These are phyloP conservation scores for Guyanaporus albipodus DNA, from an alignment of 768 basidiomycete genomes.

Conservation along the genomic window DNA sequence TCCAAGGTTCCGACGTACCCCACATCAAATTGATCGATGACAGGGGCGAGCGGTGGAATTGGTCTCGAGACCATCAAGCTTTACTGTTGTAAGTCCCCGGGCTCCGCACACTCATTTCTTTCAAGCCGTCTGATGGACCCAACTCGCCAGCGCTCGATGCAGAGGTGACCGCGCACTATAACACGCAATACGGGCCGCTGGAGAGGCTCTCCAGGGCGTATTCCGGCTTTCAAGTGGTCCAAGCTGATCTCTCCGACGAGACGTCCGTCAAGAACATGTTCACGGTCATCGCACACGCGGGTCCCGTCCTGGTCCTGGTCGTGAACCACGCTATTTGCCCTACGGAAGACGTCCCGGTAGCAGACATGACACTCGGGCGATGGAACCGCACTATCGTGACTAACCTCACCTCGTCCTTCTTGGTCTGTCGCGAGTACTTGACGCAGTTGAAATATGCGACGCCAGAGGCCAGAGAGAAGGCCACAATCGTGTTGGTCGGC, in stretches of 20 bases:
- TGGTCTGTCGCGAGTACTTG: constrained; percentile 63
- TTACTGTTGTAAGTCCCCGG: constrained; percentile 46
- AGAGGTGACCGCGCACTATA: constrained; percentile 68
- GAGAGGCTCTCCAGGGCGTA: constrained; percentile 38
- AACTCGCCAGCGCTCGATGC: constrained; percentile 57
- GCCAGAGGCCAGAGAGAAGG: constrained; percentile 47
- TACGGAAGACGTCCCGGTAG: constrained; percentile 43
- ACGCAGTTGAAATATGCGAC: constrained; percentile 37
- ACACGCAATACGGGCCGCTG: constrained; percentile 45
- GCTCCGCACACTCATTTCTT: neutral
- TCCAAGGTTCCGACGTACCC: neutral
- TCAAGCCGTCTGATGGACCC: neutral
- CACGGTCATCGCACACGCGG: constrained; percentile 33
- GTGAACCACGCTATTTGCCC: constrained; percentile 62
- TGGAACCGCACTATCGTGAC: constrained; percentile 60
- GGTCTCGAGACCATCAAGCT: constrained; percentile 57
- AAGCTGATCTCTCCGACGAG: constrained; percentile 61
- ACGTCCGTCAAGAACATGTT: constrained; percentile 51
- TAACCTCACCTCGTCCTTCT: constrained; percentile 66
- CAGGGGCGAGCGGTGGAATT: constrained; percentile 75
- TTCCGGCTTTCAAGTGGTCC: constrained; percentile 34
- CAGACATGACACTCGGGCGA: constrained; percentile 54
- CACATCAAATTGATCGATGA: neutral
- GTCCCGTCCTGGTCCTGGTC: constrained; percentile 52
- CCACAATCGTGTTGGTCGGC: constrained; percentile 62